Conservation (phyloP, 345 rosid species). For the Eutrema japonicum region DNA sequence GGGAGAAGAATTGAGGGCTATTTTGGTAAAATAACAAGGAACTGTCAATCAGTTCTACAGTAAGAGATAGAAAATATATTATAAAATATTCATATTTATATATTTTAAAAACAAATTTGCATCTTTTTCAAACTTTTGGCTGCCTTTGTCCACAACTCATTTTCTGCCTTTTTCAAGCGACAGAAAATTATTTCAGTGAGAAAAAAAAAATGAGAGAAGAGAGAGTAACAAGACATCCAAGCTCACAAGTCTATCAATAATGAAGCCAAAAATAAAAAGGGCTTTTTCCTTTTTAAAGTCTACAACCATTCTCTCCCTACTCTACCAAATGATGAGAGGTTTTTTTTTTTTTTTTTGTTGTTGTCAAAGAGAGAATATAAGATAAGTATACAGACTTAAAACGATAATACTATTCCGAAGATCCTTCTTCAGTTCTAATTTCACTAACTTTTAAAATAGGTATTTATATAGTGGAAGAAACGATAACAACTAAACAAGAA, state of each 20-base stretch:
- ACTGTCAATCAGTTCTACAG: constrained; percentile 41
- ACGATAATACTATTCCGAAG: not conserved
- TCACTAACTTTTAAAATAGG: not conserved
- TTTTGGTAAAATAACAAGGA: constrained; percentile 39
- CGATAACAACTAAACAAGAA: not conserved
- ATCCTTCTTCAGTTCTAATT: not conserved
- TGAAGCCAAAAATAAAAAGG: constrained; percentile 12
- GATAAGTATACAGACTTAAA: not conserved
- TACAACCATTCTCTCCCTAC: not conserved
- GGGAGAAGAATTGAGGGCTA: constrained; percentile 40
- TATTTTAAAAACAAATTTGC: not conserved
- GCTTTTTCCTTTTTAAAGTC: not conserved
- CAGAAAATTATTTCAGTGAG: constrained; percentile 30
- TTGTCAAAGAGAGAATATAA: too few species aligned
- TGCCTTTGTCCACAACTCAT: constrained; percentile 37
- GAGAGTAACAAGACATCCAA: constrained; percentile 19
- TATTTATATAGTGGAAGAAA: not conserved
- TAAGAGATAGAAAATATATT: not conserved
- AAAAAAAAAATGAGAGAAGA: not conserved
- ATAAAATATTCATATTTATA: constrained; percentile 9
- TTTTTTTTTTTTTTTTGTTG: too few species aligned
- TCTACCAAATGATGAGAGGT: constrained; percentile 4
- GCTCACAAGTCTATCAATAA: constrained; percentile 35
- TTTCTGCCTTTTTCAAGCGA: constrained; percentile 32
- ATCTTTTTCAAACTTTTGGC: constrained; percentile 39